Conservation (phyloP, 2,329 filamentous ascomycete species). For the Alternaria panax region DNA sequence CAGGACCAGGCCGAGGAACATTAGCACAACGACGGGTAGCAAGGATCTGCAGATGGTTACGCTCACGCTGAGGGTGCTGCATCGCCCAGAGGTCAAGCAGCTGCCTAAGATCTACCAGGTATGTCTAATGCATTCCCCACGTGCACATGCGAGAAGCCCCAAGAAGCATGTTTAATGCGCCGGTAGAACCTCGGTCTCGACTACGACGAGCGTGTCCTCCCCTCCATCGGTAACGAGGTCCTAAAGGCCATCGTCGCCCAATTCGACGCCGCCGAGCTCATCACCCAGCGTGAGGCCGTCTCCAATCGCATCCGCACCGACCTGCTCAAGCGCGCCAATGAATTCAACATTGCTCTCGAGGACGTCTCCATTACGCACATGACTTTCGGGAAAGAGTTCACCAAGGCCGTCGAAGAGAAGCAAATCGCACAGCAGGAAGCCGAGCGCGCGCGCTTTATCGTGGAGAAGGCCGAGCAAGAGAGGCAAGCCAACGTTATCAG, state of each 20-base stretch:
- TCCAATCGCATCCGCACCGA: conserved; percentile 92
- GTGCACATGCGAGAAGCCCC: too few species aligned
- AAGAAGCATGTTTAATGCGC: neutral
- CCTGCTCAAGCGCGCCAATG: conserved; percentile 87
- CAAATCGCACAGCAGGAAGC: conserved; percentile 99
- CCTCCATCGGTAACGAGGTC: conserved; percentile 64
- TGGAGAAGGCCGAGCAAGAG: conserved; percentile 98
- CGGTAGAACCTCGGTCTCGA: conserved; percentile 90
- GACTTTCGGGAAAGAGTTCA: conserved; percentile 99
- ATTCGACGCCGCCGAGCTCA: conserved; percentile 69
- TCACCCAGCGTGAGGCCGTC: conserved; percentile 97
- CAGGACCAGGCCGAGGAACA: conserved; percentile 95
- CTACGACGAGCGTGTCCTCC: conserved; percentile 77
- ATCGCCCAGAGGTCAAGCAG: conserved; percentile 89
- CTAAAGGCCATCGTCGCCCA: conserved; percentile 63
- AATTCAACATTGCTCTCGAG: conserved; percentile 99
- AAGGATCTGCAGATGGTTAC: conserved; percentile 99
- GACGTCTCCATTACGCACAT: conserved; percentile 99
- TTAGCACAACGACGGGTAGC: conserved; percentile 94
- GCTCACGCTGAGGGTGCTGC: conserved; percentile 92
- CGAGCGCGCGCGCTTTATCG: conserved; percentile 95
- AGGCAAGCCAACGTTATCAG: conserved; percentile 98
- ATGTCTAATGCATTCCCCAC: conserved; percentile 38
- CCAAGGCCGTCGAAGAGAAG: conserved; percentile 98
- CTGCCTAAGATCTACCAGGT: conserved; percentile 99